These are phyloP conservation scores for Pythium aphanidermatum DNA, from an alignment of 352 stramenopile species.

Conservation along the genomic window DNA sequence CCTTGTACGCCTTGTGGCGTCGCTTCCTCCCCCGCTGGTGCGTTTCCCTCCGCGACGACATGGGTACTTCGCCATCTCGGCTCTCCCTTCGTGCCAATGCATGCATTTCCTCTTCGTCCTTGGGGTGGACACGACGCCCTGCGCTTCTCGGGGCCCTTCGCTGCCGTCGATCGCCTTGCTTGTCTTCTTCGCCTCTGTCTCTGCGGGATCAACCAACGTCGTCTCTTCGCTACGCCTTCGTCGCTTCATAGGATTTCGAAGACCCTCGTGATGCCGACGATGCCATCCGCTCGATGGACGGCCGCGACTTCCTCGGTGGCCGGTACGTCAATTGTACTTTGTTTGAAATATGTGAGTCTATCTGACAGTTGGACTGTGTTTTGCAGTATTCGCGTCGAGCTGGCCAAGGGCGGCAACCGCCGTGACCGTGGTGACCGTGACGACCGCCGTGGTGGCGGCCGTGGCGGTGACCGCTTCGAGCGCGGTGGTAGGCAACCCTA, in stretches of 20 bases:
- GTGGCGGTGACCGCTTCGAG: conserved; percentile 47
- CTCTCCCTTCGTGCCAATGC: too few relatives aligned
- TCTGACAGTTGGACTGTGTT: neutral
- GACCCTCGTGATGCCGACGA: conserved; percentile 84
- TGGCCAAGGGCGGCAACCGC: conserved; percentile 70
- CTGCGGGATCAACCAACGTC: conserved; percentile 24
- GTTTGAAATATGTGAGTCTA: neutral
- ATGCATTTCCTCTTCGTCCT: too few relatives aligned
- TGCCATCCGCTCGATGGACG: conserved; percentile 83
- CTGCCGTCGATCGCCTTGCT: conserved; percentile 13
- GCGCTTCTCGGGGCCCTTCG: conserved; percentile 3
- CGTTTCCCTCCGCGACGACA: too few relatives aligned
- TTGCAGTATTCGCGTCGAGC: conserved; percentile 71
- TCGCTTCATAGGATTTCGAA: conserved; percentile 81
- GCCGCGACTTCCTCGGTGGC: conserved; percentile 79
- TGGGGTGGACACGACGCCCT: neutral
- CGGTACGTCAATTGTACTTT: conserved; percentile 27
- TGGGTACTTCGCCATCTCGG: too few relatives aligned
- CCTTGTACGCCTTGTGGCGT: too few relatives aligned
- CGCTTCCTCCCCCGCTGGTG: too few relatives aligned
- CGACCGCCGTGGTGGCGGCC: conserved; percentile 22
- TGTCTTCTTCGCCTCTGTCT: conserved; percentile 31
- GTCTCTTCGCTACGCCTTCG: conserved; percentile 43
- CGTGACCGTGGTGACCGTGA: conserved; percentile 43
- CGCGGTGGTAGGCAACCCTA: conserved; percentile 36